Percentiles rank a stretch among this genome's conserved stretches.
phyloP scores from a whole-genome alignment of 305 asterid genomes.

The Solanum hybrid region DNA sequence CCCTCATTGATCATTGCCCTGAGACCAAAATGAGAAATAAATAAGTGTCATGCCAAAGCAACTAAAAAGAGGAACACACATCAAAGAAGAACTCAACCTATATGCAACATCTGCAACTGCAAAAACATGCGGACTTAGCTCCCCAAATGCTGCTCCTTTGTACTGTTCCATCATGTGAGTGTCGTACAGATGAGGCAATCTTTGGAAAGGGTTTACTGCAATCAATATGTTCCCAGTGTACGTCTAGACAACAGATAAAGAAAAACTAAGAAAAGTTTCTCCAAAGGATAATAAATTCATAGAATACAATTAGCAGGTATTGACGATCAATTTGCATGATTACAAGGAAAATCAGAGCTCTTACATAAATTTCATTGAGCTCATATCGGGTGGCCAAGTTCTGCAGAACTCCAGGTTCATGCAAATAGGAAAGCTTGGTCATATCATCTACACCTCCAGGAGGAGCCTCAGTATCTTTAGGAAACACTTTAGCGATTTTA shows the following conservation, averaged over 20 bases:
- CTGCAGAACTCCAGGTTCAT: slow-evolving; percentile 98
- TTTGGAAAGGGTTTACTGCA: slow-evolving; percentile 97
- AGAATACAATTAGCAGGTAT: not conserved
- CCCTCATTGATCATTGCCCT: slow-evolving; percentile 97
- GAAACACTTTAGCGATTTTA: slow-evolving; percentile 72
- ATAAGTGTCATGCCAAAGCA: slow-evolving; percentile 4
- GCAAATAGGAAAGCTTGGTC: slow-evolving; percentile 99
- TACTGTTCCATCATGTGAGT: slow-evolving; percentile 99
- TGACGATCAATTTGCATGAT: not conserved
- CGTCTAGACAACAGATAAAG: slow-evolving; percentile 49
- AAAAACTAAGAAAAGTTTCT: slow-evolving; percentile 6
- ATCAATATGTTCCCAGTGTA: slow-evolving; percentile 97
- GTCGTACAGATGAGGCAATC: slow-evolving; percentile 95
- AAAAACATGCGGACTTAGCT: slow-evolving; percentile 99
- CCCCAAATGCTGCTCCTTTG: slow-evolving; percentile 96
- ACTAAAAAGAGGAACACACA: not conserved
- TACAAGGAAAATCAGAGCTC: slow-evolving; percentile 18
- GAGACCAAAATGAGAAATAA: slow-evolving; percentile 18
- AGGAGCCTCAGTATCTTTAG: slow-evolving; percentile 91
- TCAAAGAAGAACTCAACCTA: slow-evolving; percentile 35
- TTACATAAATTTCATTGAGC: slow-evolving; percentile 95
- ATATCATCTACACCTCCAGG: slow-evolving; percentile 99
- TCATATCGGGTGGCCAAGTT: slow-evolving; percentile 94
- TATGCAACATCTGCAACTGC: slow-evolving; percentile 97
- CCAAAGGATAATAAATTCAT: not conserved